A percentile compares a stretch with the other conserved stretches of the same genome.
These are phyloP conservation scores for Desmodesmus armatus DNA, from an alignment of 139 green algal species.

Conservation along the genomic window DNA sequence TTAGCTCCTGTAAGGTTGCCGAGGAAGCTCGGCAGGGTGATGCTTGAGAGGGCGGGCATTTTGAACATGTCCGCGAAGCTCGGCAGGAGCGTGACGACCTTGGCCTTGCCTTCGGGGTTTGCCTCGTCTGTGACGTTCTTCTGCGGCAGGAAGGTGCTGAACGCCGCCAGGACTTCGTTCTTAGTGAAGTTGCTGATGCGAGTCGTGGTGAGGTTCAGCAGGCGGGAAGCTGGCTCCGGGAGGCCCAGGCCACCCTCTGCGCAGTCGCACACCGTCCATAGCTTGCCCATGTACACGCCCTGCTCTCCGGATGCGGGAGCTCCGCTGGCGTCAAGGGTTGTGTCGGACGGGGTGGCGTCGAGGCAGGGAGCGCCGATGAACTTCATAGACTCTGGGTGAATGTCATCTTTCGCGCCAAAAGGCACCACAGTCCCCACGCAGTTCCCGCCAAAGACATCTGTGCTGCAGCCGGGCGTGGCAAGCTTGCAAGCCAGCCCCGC, in stretches of 20 bases:
- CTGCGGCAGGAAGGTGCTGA: conserved; percentile 27
- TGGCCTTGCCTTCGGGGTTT: background rate
- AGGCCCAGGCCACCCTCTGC: background rate
- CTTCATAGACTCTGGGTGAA: background rate
- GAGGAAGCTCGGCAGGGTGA: conserved; percentile 21
- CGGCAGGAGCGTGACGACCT: background rate
- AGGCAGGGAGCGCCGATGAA: conserved; percentile 37
- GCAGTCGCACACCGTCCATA: conserved; percentile 47
- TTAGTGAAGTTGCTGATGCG: conserved; percentile 23
- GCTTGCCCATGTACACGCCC: conserved; percentile 35
- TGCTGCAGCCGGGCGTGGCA: conserved; percentile 22
- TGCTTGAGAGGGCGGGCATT: conserved; percentile 5
- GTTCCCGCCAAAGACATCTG: conserved; percentile 42
- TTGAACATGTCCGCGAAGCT: conserved; percentile 18
- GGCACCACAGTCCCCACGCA: conserved; percentile 43
- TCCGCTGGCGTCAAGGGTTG: conserved; percentile 16
- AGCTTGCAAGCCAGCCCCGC: conserved; percentile 46
- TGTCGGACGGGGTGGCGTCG: conserved; percentile 37
- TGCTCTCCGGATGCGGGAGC: background rate
- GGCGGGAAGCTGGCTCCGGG: no score
- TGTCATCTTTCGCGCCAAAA: background rate
- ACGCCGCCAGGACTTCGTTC: conserved; percentile 32
- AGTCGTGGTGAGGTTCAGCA: conserved; percentile 17
- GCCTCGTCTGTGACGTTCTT: background rate
- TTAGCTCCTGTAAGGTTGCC: background rate